Base-by-base conservation (phyloP, 2,329 filamentous ascomycete genomes). In the Epicoccum nigrum region DNA sequence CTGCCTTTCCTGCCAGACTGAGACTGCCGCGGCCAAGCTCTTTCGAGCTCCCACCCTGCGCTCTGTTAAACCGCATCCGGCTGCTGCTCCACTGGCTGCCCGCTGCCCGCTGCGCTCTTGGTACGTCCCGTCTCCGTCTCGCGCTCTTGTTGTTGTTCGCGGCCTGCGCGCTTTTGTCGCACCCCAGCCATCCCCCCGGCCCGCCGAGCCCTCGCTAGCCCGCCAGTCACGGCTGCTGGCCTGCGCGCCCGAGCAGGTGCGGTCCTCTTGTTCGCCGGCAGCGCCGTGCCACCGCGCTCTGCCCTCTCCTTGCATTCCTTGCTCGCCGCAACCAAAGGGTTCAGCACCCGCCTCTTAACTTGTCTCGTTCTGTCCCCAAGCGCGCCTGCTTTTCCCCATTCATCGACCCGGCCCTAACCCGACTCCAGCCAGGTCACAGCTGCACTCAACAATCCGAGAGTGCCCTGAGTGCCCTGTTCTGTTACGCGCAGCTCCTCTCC, bases 331-430 rank as follows among this genome's bases (percentile, higher is more conserved):
- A 58, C 63, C 62, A 67, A 63, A 69, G 63, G 65, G 64, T 63
- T 60, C 66, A 69, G 58, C 55, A 59, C 63, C 49, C 49, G 49
- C 49, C 39, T 52, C 49, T 52, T 52, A 64, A 61, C 67, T 68
- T 67, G 67, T 63, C 64, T 67, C 64, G 65, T 68, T 64, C 63
- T 65, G 49, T 52, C 65, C 64, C 65, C 65, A 68, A 68, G 65
- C 65, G 64, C 66, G 60, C 63, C 64, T 67, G 59, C 67, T 65
- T 70, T 72, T 71, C 69, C 67, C 63, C 64, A 65, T 70, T 69
- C 62, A 69, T 63, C 61, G 51, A 55, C 59, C 61, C 65, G 59
- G 63, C 65, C 59, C 67, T 71, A 70, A 70, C 64, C 63, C 60
- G 54, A 59, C 58, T 63, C 43, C 56, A 54, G 43, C 43, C 49